Evolutionary conservation across 257 asterid genomes (phyloP).

Genomic region (Nicotiana undulata): DNA sequence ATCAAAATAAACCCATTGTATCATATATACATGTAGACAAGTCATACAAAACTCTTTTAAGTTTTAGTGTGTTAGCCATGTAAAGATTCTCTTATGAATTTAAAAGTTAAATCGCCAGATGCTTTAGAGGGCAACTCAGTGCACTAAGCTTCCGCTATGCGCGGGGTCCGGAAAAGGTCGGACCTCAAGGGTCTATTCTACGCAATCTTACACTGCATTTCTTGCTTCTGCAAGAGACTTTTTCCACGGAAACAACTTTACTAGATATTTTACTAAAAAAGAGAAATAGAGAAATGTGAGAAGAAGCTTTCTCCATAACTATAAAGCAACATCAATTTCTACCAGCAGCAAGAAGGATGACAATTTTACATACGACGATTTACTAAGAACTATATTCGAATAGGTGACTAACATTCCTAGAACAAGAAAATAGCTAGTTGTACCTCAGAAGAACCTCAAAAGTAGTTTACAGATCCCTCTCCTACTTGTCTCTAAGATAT

Average conservation of each 20-base stretch:
- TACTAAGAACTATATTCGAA: not conserved
- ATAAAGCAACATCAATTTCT: not conserved
- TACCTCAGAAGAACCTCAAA: not conserved
- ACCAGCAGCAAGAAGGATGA: not conserved
- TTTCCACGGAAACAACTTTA: too few species aligned
- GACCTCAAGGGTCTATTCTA: too few species aligned
- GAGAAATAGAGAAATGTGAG: not conserved
- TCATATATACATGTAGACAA: not conserved
- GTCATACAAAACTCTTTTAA: not conserved
- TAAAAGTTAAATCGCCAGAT: not conserved
- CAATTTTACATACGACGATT: not conserved
- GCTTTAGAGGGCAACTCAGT: rapidly evolving
- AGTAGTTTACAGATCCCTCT: not conserved
- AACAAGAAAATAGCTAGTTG: not conserved
- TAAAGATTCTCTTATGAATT: not conserved
- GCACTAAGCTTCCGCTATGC: too few species aligned
- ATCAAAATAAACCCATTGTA: not conserved
- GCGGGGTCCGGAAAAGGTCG: rapidly evolving
- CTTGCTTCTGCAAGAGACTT: too few species aligned
- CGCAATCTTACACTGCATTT: too few species aligned
- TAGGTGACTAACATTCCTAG: not conserved
- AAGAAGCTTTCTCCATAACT: not conserved
- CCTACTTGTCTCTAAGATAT: not conserved
- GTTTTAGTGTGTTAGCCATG: not conserved
- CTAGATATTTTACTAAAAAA: not conserved